Conservation (phyloP, 306 rosid genomes). For the Herpetospermum pedunculosum region DNA sequence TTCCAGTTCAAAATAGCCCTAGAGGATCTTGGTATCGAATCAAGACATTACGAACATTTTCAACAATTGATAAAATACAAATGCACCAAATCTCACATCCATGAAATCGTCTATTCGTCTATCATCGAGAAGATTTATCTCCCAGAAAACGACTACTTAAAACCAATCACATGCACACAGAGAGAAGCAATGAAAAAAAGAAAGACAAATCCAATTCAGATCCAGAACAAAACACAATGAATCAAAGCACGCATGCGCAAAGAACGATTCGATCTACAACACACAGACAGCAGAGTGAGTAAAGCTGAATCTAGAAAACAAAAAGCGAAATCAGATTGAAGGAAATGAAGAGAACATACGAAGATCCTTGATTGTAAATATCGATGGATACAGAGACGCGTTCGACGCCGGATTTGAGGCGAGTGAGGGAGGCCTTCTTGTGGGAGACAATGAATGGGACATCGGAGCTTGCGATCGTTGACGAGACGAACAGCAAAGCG, state of each 20-base stretch:
- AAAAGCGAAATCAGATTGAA: neutral
- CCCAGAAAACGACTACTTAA: neutral
- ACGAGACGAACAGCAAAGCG: slow-evolving; percentile 28
- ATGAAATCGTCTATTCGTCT: neutral
- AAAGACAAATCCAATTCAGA: neutral
- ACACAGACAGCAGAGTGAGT: neutral
- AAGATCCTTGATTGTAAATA: slow-evolving; percentile 90
- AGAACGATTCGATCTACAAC: slow-evolving; percentile 30
- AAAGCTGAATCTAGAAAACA: slow-evolving; percentile 8
- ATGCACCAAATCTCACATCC: neutral
- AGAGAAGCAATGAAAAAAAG: neutral
- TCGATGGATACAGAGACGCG: slow-evolving; percentile 81
- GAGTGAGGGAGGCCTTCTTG: slow-evolving; percentile 88
- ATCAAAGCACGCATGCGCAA: slow-evolving; percentile 26
- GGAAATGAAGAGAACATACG: slow-evolving; percentile 32
- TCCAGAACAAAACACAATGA: neutral
- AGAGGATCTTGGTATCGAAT: neutral
- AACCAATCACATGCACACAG: neutral
- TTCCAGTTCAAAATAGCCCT: neutral
- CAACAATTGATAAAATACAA: neutral
- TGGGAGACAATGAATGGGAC: slow-evolving; percentile 80
- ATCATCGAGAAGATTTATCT: neutral
- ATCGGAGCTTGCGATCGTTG: slow-evolving; percentile 51
- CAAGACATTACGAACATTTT: neutral
- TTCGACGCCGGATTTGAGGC: slow-evolving; percentile 86